phyloP scores from a whole-genome alignment of 306 rosid species.

The Trifolium repens region DNA sequence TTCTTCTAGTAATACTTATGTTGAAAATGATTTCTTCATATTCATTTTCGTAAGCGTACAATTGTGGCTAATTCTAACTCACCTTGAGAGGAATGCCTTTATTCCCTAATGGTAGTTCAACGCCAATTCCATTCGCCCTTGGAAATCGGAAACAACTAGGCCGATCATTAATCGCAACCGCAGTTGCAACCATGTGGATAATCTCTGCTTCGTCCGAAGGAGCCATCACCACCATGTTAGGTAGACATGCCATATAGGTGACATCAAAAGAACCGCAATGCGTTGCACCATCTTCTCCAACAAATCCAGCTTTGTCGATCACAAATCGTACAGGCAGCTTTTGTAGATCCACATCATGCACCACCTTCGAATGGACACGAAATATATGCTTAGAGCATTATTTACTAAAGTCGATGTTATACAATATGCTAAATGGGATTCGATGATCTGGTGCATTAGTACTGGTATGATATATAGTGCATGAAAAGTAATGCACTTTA shows the following conservation, averaged over 20 bases:
- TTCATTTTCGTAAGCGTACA: background rate
- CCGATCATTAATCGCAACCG: slow-evolving; percentile 81
- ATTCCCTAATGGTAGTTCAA: slow-evolving; percentile 69
- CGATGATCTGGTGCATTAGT: background rate
- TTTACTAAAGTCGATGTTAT: background rate
- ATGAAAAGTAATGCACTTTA: background rate
- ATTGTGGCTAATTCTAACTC: slow-evolving; percentile 12
- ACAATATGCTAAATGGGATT: background rate
- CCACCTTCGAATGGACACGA: slow-evolving; percentile 59
- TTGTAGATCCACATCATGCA: slow-evolving; percentile 95
- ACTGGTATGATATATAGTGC: background rate
- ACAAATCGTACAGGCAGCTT: slow-evolving; percentile 91
- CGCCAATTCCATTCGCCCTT: slow-evolving; percentile 84
- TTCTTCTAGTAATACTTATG: background rate
- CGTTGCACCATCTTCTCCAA: slow-evolving; percentile 94
- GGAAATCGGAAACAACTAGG: slow-evolving; percentile 93
- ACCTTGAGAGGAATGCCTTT: slow-evolving; percentile 76
- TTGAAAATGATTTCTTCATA: background rate
- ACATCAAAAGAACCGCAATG: slow-evolving; percentile 90
- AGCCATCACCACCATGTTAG: slow-evolving; percentile 99
- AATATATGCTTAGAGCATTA: slow-evolving; percentile 12
- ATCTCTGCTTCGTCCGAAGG: slow-evolving; percentile 91
- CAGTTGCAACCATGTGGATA: slow-evolving; percentile 93
- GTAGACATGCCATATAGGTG: slow-evolving; percentile 93
- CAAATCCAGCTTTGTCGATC: slow-evolving; percentile 88